Conservation (phyloP, 2,329 filamentous ascomycete genomes). For the Clonostachys chloroleuca region DNA sequence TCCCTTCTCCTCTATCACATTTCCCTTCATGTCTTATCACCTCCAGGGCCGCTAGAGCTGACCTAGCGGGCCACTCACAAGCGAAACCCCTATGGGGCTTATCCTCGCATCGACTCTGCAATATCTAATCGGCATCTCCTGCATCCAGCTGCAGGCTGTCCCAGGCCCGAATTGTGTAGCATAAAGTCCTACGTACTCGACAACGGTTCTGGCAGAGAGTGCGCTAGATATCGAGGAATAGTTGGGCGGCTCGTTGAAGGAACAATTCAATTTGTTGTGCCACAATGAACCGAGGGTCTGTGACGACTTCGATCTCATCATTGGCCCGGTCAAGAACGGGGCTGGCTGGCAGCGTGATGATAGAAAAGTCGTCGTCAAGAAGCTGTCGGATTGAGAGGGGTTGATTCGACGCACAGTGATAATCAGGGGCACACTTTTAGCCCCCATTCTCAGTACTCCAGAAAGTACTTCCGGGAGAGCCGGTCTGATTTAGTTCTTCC, state of each 20-base stretch:
- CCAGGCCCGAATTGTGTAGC: slow-evolving; percentile 78
- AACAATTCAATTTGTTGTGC: slow-evolving; percentile 70
- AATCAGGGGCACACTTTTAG: no score
- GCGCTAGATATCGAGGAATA: slow-evolving; percentile 79
- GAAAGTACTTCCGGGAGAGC: no score
- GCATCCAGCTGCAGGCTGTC: slow-evolving; percentile 79
- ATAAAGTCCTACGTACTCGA: slow-evolving; percentile 80
- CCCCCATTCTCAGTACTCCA: no score
- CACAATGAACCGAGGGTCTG: slow-evolving; percentile 70
- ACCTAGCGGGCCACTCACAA: no score
- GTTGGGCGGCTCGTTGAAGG: slow-evolving; percentile 55
- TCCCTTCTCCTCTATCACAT: no score
- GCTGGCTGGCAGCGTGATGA: slow-evolving; percentile 69
- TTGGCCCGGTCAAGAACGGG: slow-evolving; percentile 68
- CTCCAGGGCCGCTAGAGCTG: no score
- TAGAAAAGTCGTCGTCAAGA: slow-evolving; percentile 75
- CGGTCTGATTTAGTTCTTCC: no score
- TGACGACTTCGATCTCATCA: slow-evolving; percentile 70
- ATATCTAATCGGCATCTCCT: slow-evolving; percentile 67
- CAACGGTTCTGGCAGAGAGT: slow-evolving; percentile 87
- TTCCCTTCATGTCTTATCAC: no score
- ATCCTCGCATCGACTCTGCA: no score
- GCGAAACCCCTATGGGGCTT: no score
- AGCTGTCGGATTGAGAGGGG: slow-evolving; percentile 74
- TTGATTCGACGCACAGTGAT: no score